These are phyloP conservation scores for Scleroderma bovista DNA, from an alignment of 768 basidiomycete species.

Conservation along the genomic window DNA sequence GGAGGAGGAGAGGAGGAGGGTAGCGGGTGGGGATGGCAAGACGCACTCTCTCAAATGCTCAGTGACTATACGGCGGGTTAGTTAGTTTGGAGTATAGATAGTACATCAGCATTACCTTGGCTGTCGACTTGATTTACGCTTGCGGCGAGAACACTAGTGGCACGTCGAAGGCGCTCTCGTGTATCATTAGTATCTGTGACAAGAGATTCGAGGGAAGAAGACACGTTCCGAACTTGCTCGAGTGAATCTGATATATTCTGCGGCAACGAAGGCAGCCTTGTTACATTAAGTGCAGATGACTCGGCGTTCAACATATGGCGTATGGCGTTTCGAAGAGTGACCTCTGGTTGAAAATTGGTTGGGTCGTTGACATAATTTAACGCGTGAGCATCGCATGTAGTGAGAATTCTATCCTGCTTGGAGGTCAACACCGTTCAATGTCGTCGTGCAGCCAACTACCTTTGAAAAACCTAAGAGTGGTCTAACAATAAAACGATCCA, in stretches of 20 bases:
- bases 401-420: slow-evolving; percentile 70
- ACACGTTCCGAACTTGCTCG: slow-evolving; percentile 27
- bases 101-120: slow-evolving; percentile 32
- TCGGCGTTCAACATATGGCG: slow-evolving; percentile 38
- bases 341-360: slow-evolving; percentile 69
- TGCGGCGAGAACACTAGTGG: slow-evolving; percentile 32
- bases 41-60: slow-evolving; percentile 30
- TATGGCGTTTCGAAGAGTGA: slow-evolving; percentile 70
- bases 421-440: not conserved
- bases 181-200: slow-evolving; percentile 30
- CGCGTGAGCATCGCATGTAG: slow-evolving; percentile 61
- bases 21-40: slow-evolving; percentile 44
- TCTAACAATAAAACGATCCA: slow-evolving; percentile 65
- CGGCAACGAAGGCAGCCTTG: slow-evolving; percentile 17
- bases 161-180: slow-evolving; percentile 33
- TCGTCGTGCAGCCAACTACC: slow-evolving; percentile 33
- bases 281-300: slow-evolving; percentile 6
- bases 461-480: slow-evolving; percentile 67
- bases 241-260: slow-evolving; percentile 29
- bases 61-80: slow-evolving; percentile 32
- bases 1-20: slow-evolving; percentile 40
- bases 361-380: slow-evolving; percentile 60
- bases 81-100: too few species aligned
- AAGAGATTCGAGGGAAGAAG: slow-evolving; percentile 24
- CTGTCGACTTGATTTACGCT: slow-evolving; percentile 37